Evolutionary conservation across 768 basidiomycete genomes (phyloP).

Genomic region (Lyophyllum decastes): DNA sequence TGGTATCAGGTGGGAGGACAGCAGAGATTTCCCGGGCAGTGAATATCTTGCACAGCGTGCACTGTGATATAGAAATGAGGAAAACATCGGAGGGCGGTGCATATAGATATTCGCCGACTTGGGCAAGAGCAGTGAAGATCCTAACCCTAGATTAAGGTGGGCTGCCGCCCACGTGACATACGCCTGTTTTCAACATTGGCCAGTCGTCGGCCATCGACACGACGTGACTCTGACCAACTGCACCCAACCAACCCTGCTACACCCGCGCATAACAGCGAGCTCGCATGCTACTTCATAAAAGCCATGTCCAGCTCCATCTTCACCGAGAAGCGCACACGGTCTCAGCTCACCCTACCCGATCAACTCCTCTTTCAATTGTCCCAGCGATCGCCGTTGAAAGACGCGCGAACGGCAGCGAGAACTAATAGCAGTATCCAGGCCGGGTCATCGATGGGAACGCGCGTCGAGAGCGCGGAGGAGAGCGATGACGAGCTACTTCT

Average conservation of each 20-base stretch:
- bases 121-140: neutral
- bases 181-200: conserved; percentile 28
- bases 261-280: neutral
- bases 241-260: neutral
- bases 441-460: neutral
- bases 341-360: conserved; percentile 51
- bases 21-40: neutral
- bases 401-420: conserved; percentile 41
- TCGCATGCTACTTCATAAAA: neutral
- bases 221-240: conserved; percentile 11
- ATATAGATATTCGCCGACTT: neutral
- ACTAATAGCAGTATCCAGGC: conserved; percentile 17
- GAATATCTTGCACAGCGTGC: conserved; percentile 3
- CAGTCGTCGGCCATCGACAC: neutral
- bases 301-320: conserved; percentile 29
- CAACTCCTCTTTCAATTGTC: conserved; percentile 42
- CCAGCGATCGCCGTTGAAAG: conserved; percentile 53
- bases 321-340: conserved; percentile 46
- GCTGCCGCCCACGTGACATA: conserved; percentile 26
- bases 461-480: conserved; percentile 25
- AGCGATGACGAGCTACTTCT: conserved; percentile 50
- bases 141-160: conserved; percentile 6
- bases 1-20: neutral
- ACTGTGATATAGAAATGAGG: conserved; percentile 3
- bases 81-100: conserved; percentile 11